Evolutionary conservation across 139 green algal species (phyloP).

Genomic region (Chlorella sorokiniana): DNA sequence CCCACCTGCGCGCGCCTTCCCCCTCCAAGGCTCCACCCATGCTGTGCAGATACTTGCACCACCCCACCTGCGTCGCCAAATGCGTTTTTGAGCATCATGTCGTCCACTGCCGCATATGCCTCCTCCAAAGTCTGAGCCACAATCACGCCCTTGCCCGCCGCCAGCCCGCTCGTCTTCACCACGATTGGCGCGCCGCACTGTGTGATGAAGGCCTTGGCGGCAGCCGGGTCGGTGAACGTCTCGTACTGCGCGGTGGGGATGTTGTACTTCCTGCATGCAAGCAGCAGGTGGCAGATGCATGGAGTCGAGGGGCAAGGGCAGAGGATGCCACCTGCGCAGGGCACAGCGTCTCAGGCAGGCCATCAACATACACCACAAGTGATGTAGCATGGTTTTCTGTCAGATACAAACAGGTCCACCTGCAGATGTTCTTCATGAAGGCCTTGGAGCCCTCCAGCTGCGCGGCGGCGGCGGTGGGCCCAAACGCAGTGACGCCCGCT

Average conservation of each 20-base stretch:
- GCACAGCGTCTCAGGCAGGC: not conserved
- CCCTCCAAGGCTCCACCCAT: not conserved
- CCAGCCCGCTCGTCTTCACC: conserved; percentile 96
- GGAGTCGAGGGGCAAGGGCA: too few relatives aligned
- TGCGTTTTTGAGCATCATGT: conserved; percentile 78
- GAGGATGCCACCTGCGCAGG: too few relatives aligned
- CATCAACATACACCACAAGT: too few relatives aligned
- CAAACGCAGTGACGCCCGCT: conserved; percentile 86
- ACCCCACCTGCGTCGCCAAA: conserved; percentile 80
- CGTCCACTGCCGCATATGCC: conserved; percentile 83
- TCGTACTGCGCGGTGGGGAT: conserved; percentile 93
- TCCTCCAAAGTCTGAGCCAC: conserved; percentile 82
- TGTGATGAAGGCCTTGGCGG: conserved; percentile 81
- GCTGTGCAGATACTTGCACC: conserved; percentile 41
- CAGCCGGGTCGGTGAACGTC: conserved; percentile 73
- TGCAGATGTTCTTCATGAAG: conserved; percentile 89
- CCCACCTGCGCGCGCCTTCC: too few relatives aligned
- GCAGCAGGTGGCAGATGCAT: conserved; percentile 18
- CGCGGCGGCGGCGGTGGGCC: conserved; percentile 81
- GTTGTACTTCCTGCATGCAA: conserved; percentile 85
- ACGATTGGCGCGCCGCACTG: conserved; percentile 89
- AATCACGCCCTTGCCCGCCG: conserved; percentile 94
- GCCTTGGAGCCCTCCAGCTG: conserved; percentile 94
- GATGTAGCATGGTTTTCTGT: too few relatives aligned
- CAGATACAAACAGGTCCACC: not conserved